These are phyloP conservation scores for Tolypocladium sp. DNA, from an alignment of 2,329 filamentous ascomycete genomes.

Conservation along the genomic window DNA sequence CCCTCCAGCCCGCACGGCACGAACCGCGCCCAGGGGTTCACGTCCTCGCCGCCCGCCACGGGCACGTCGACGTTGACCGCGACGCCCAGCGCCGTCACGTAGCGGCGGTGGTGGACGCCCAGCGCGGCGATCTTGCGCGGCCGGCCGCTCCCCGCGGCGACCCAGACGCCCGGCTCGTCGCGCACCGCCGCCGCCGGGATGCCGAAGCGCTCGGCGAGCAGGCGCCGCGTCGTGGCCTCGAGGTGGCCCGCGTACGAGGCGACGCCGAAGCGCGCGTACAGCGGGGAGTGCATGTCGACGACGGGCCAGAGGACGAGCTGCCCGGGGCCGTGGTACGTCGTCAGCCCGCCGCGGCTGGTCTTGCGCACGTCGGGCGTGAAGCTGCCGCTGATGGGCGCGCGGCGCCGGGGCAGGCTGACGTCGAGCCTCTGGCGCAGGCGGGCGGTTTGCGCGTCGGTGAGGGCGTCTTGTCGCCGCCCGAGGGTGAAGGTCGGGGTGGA, in stretches of 20 bases:
- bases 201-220: constrained; percentile 46
- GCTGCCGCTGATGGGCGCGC: constrained; percentile 17
- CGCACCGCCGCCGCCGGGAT: constrained; percentile 50
- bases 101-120: constrained; percentile 80
- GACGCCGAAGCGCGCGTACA: constrained; percentile 54
- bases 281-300: constrained; percentile 59
- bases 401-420: constrained; percentile 14
- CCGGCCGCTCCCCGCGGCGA: constrained; percentile 21
- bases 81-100: constrained; percentile 77
- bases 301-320: constrained; percentile 91
- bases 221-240: constrained; percentile 64
- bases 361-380: constrained; percentile 53
- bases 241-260: constrained; percentile 70
- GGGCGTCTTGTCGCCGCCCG: constrained; percentile 63
- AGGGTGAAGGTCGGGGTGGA: constrained; percentile 81
- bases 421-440: constrained; percentile 32
- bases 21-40: constrained; percentile 59
- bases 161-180: constrained; percentile 83
- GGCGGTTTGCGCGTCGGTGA: constrained; percentile 35
- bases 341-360: constrained; percentile 78
- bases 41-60: constrained; percentile 22
- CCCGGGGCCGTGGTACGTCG: constrained; percentile 91
- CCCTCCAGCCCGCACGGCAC: constrained; percentile 83
- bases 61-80: constrained; percentile 69
- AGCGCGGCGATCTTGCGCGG: constrained; percentile 76